phyloP scores from a whole-genome alignment of 257 asterid species.

The Nyctanthes arbortristis region DNA sequence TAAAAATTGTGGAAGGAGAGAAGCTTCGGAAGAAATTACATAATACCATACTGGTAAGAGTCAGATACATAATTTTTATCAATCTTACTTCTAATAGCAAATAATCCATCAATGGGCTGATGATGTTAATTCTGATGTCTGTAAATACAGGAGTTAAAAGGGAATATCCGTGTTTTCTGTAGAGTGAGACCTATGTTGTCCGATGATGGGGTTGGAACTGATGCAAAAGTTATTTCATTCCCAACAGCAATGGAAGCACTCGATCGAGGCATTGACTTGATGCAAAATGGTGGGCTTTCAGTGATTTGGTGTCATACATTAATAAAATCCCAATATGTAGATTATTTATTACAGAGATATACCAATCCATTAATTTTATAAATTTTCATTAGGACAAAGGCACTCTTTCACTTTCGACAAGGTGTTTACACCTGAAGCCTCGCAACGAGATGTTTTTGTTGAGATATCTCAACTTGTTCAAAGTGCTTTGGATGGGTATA shows the following conservation, averaged over 20 bases:
- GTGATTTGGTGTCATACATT: conserved; percentile 1
- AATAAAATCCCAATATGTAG: neutral
- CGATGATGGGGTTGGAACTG: conserved; percentile 69
- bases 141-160: conserved; percentile 77
- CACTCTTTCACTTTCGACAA: conserved; percentile 85
- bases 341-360: neutral
- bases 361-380: conserved; percentile 7
- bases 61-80: conserved; percentile 12
- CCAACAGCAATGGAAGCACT: conserved; percentile 67
- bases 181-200: conserved; percentile 83
- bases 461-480: conserved; percentile 98
- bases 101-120: neutral
- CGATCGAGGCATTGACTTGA: conserved; percentile 81
- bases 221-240: conserved; percentile 71
- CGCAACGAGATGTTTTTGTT: conserved; percentile 85
- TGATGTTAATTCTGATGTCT: conserved; percentile 10
- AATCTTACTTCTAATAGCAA: too few relatives aligned
- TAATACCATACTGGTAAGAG: conserved; percentile 81
- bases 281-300: conserved; percentile 69
- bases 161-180: conserved; percentile 92
- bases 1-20: conserved; percentile 82
- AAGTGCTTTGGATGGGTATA: conserved; percentile 98
- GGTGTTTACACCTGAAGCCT: conserved; percentile 79
- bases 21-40: conserved; percentile 83
- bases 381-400: conserved; percentile 60